phyloP scores from a whole-genome alignment of 2,329 filamentous ascomycete species.

The Daldinia sp. region DNA sequence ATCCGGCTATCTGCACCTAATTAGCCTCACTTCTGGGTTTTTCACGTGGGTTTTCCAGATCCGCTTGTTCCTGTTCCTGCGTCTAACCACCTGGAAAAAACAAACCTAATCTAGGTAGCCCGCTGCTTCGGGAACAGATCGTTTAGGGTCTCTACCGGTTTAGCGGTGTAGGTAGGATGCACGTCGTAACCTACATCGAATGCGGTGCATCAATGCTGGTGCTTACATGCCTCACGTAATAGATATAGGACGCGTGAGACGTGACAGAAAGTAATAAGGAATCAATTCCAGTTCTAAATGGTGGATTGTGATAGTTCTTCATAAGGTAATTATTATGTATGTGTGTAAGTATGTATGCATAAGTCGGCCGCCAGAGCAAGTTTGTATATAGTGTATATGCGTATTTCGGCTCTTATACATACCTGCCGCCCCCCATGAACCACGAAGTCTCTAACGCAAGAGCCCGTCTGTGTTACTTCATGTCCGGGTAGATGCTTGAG shows the following conservation, averaged over 20 bases:
- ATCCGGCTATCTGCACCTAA: conserved; percentile 22
- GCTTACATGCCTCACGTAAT: background rate
- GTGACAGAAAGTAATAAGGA: background rate
- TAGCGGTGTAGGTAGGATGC: conserved; percentile 6
- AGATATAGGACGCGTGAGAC: background rate
- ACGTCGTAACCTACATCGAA: background rate
- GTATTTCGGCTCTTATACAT: background rate
- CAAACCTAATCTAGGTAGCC: conserved; percentile 29
- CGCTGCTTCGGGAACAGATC: conserved; percentile 23
- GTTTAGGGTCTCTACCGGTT: conserved; percentile 1
- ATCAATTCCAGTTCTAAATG: background rate
- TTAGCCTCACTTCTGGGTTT: conserved; percentile 28
- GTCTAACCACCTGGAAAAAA: conserved; percentile 8
- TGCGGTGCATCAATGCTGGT: background rate
- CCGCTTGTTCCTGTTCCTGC: conserved; percentile 34
- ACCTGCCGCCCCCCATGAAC: background rate
- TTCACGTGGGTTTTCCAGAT: conserved; percentile 34
- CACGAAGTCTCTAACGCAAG: background rate
- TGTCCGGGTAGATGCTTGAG: background rate
- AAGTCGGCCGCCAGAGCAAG: background rate
- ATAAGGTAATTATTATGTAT: background rate
- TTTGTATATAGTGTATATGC: background rate
- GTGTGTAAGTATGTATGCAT: background rate
- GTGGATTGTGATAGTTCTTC: no score
- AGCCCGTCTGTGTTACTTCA: background rate